A percentile compares a stretch with the other conserved stretches of the same genome.
phyloP scores from a whole-genome alignment of 2,329 filamentous ascomycete genomes.

The Curvularia sp. region DNA sequence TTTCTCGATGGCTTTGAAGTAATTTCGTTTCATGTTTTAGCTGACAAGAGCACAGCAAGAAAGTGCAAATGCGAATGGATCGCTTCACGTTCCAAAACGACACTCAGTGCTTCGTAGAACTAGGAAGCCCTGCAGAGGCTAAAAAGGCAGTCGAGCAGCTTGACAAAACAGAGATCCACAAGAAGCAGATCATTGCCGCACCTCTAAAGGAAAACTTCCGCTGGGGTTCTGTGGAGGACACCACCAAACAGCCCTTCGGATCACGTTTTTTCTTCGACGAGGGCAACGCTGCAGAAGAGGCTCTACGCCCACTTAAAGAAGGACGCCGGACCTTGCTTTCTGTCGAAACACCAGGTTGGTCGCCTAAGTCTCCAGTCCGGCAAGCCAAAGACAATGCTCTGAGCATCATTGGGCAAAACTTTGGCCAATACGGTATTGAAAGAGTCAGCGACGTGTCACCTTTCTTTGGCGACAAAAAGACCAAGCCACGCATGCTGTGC shows the following conservation, averaged over 20 bases:
- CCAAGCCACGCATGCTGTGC: slow-evolving; percentile 23
- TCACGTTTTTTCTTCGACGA: slow-evolving; percentile 18
- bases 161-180: slow-evolving; percentile 5
- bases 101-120: slow-evolving; percentile 23
- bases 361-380: neutral
- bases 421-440: slow-evolving; percentile 30
- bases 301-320: slow-evolving; percentile 25
- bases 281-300: slow-evolving; percentile 16
- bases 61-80: slow-evolving; percentile 26
- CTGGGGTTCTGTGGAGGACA: slow-evolving; percentile 11
- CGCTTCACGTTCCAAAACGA: slow-evolving; percentile 29
- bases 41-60: slow-evolving; percentile 21
- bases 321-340: slow-evolving; percentile 28
- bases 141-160: slow-evolving; percentile 20
- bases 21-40: slow-evolving; percentile 8
- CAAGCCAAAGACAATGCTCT: slow-evolving; percentile 5
- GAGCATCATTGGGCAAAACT: slow-evolving; percentile 16
- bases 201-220: slow-evolving; percentile 17
- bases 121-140: slow-evolving; percentile 27
- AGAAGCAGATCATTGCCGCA: slow-evolving; percentile 1
- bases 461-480: slow-evolving; percentile 17
- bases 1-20: neutral
- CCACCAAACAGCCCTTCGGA: neutral
- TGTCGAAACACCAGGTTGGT: slow-evolving; percentile 33
- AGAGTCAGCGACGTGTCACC: slow-evolving; percentile 14